Evolutionary conservation across 2,329 filamentous ascomycete species (phyloP).

Genomic region (Talaromyces amestolkiae): DNA sequence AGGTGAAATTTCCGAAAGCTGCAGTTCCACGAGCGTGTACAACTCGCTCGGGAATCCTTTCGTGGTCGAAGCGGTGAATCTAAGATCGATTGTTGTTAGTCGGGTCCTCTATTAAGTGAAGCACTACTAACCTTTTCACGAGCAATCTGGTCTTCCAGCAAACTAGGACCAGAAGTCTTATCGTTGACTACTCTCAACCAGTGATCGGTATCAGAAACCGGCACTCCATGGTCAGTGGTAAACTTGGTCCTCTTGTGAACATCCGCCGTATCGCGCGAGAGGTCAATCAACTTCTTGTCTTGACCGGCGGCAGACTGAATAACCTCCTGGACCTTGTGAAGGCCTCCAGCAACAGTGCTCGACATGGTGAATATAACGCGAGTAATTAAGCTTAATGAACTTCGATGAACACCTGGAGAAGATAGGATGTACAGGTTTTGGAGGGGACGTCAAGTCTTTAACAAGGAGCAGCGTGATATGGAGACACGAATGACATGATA

Average conservation of each 20-base stretch:
- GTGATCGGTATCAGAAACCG: conserved; percentile 70
- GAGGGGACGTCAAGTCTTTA: neutral
- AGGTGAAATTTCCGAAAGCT: conserved; percentile 65
- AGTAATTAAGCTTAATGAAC: neutral
- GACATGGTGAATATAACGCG: conserved; percentile 25
- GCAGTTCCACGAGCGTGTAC: conserved; percentile 65
- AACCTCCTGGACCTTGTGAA: conserved; percentile 31
- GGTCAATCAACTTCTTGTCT: conserved; percentile 59
- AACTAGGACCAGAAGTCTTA: conserved; percentile 62
- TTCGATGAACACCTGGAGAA: neutral
- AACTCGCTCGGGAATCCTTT: conserved; percentile 66
- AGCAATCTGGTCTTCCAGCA: conserved; percentile 70
- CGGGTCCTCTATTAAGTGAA: neutral
- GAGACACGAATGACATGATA: neutral
- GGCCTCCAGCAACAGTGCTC: conserved; percentile 27
- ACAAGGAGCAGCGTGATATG: neutral
- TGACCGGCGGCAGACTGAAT: conserved; percentile 26
- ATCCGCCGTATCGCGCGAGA: conserved; percentile 59
- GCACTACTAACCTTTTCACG: conserved; percentile 64
- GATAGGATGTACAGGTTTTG: neutral
- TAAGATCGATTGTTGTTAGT: conserved; percentile 22
- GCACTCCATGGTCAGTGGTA: conserved; percentile 75
- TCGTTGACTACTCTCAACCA: conserved; percentile 67
- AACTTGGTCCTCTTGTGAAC: conserved; percentile 58
- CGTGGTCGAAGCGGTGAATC: conserved; percentile 69